Evolutionary conservation across 108 stramenopile genomes (phyloP), one percentile per base, ranked within the genome.

Genomic region (Pinguiococcus pyrenoidosus): DNA sequence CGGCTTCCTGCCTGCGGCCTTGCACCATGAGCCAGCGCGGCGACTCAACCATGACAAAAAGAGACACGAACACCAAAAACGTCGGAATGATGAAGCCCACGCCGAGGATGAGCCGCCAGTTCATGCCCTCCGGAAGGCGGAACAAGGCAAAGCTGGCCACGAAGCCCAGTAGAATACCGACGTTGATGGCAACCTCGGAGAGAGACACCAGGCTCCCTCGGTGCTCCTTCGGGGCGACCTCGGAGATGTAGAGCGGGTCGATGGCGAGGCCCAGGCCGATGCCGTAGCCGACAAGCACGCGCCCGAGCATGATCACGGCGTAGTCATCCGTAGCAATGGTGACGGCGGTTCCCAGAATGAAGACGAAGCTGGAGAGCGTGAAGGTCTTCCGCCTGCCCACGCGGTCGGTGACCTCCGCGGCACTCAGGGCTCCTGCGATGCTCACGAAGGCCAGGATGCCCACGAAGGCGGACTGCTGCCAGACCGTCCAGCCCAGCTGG

Each of bases 161-260:
- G 51, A 87, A 83, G 4, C 85, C 85, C 3, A 87, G 43, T 7
- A 83, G 66, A 26, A 87, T 66, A 0, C 85, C 85, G 33, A 82
- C 54, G 46, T 83, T 83, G 29, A 66, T 51, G 32, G 73, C 78
- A 34, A 83, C 68, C 53, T 87, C 85, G 32, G 71, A 73, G 82
- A 82, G 83, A 1, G 81, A 78, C 0, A 87, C 85, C 29, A 87
- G 51, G 35, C 65, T 65, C 20, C 85, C 85, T 22, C 85, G 71
- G 45, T 77, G 73, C 14, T 73, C 66, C 7, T 80, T 77, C 20
- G 79, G 80, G 26, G 65, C 44, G 25, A 87, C 72, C 48, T 87
- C 85, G 0, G 77, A 39, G 62, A 87, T 87, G 63, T 87, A 87
- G 24, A 87, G 54, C 2, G 85, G 85, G 49, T 82, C 81, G 21